Conservation (phyloP, 768 basidiomycete species). For the Crucibulum laeve region DNA sequence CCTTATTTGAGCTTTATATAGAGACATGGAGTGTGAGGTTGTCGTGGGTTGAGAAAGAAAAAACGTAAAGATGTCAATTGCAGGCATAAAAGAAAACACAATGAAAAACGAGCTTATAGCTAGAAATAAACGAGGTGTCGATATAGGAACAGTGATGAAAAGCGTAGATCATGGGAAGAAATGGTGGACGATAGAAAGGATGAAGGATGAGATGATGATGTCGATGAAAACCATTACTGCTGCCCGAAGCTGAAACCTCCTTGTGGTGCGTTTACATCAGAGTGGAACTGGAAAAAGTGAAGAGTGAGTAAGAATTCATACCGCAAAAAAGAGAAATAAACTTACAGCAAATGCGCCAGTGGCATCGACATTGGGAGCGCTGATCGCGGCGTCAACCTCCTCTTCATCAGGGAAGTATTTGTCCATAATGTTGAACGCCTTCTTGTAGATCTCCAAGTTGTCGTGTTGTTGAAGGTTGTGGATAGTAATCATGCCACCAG, state of each 20-base stretch:
- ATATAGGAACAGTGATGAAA: slow-evolving; percentile 6
- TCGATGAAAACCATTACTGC: slow-evolving; percentile 31
- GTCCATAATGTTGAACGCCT: slow-evolving; percentile 98
- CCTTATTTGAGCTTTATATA: not conserved
- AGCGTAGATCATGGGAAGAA: slow-evolving; percentile 13
- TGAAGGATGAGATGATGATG: slow-evolving; percentile 7
- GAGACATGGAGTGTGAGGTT: not conserved
- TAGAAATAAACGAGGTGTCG: not conserved
- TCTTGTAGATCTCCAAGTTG: slow-evolving; percentile 99
- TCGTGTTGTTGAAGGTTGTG: slow-evolving; percentile 99
- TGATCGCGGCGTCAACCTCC: slow-evolving; percentile 81
- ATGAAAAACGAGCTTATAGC: not conserved
- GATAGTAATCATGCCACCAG: slow-evolving; percentile 97
- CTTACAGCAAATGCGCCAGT: slow-evolving; percentile 72
- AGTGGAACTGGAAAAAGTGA: slow-evolving; percentile 61
- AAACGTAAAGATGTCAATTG: slow-evolving; percentile 6
- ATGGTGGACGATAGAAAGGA: slow-evolving; percentile 9
- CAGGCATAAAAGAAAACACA: not conserved
- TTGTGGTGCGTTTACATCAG: slow-evolving; percentile 82
- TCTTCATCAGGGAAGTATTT: slow-evolving; percentile 99
- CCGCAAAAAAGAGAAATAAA: slow-evolving; percentile 10
- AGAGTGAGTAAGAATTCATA: slow-evolving; percentile 5
- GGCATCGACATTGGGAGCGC: slow-evolving; percentile 70
- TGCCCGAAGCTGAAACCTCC: slow-evolving; percentile 96
- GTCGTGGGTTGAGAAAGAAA: slow-evolving; percentile 3